Evolutionary conservation across 2,329 filamentous ascomycete species (phyloP).

Genomic region (Penicillium sp.): DNA sequence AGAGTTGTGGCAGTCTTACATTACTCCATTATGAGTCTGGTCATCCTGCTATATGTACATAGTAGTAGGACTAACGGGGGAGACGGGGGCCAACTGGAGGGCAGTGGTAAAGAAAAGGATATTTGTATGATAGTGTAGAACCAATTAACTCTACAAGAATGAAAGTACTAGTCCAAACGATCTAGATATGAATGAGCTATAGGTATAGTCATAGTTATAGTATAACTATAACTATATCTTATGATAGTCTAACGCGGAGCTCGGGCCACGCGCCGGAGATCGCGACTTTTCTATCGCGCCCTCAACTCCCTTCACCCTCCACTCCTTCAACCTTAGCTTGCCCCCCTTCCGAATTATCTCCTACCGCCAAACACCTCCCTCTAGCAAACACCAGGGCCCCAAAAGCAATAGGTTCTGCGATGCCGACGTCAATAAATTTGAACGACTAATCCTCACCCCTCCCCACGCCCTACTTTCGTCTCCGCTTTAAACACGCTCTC

Average conservation of each 20-base stretch:
- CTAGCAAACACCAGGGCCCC: background rate
- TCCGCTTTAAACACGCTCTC: constrained; percentile 1
- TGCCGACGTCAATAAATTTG: constrained; percentile 31
- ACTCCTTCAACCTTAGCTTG: constrained; percentile 17
- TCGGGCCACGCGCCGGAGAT: constrained; percentile 43
- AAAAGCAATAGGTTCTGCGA: constrained; percentile 28
- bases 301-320: background rate
- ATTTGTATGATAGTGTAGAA: constrained; percentile 21
- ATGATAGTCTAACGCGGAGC: constrained; percentile 37
- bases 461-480: constrained; percentile 5
- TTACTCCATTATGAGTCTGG: background rate
- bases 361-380: background rate
- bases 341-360: background rate
- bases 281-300: constrained; percentile 40
- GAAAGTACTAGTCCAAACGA: too few relatives aligned
- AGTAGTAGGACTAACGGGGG: background rate
- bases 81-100: background rate
- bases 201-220: too few relatives aligned
- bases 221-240: too few relatives aligned
- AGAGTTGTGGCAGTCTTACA: too few relatives aligned
- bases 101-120: constrained; percentile 9
- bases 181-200: too few relatives aligned
- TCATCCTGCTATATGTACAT: constrained; percentile 20
- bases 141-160: background rate
- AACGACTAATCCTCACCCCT: constrained; percentile 14